Percentiles rank a stretch among this genome's conserved stretches.
These are phyloP conservation scores for Metahyphopichia silvanorum DNA, from an alignment of 805 yeast genomes.

Conservation along the genomic window DNA sequence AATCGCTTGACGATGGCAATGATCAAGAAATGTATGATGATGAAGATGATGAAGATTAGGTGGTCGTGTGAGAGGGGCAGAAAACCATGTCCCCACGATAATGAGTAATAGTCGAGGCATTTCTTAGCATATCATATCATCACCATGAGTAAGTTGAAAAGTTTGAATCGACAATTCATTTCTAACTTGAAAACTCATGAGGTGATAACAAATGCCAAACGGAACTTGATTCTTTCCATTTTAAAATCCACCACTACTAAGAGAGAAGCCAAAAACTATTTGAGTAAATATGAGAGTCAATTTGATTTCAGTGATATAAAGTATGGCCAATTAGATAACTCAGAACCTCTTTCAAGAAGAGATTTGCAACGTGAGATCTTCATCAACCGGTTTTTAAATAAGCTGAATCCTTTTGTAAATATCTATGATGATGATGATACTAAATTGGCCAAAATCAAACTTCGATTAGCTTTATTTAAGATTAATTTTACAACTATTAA, in stretches of 20 bases:
- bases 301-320: conserved; percentile 23
- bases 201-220: conserved; percentile 44
- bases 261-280: conserved; percentile 82
- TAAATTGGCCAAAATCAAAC: conserved; percentile 37
- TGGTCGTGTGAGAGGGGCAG: conserved; percentile 1
- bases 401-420: conserved; percentile 30
- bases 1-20: conserved; percentile 12
- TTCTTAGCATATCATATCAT: too few species aligned
- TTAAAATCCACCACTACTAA: conserved; percentile 89
- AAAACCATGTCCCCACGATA: not conserved
- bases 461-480: conserved; percentile 57
- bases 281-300: conserved; percentile 62
- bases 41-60: conserved; percentile 3
- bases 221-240: conserved; percentile 77
- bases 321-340: too few species aligned
- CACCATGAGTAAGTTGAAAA: conserved; percentile 26
- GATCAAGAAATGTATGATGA: conserved; percentile 8
- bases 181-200: conserved; percentile 35
- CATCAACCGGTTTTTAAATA: conserved; percentile 28
- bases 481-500: conserved; percentile 39
- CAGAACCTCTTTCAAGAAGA: conserved; percentile 16
- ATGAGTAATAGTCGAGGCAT: too few species aligned
- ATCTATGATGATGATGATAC: conserved; percentile 28
- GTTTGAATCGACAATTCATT: conserved; percentile 27
- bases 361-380: conserved; percentile 30